Conservation (phyloP, 805 yeast genomes). For the Saturnispora saitoi region DNA sequence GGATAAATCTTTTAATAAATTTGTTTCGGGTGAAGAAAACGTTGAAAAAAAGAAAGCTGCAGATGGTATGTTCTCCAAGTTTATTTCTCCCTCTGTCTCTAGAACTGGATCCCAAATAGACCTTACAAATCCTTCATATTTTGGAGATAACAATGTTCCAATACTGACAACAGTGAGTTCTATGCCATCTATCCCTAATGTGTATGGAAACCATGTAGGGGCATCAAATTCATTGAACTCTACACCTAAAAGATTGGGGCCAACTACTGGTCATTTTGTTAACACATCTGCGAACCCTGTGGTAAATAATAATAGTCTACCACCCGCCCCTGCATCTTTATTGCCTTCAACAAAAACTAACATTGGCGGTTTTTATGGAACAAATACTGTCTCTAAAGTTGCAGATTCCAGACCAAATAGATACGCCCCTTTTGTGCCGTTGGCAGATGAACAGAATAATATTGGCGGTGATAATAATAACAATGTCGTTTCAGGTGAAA, state of each 20-base stretch:
- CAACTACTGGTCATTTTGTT: constrained; percentile 1
- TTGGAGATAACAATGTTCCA: background rate
- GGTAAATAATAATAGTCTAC: background rate
- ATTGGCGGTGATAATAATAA: background rate
- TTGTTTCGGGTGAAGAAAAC: constrained; percentile 78
- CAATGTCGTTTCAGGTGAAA: background rate
- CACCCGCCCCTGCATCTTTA: background rate
- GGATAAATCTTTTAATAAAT: constrained; percentile 68
- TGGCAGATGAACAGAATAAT: background rate
- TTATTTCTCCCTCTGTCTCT: constrained; percentile 55
- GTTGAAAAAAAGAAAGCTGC: constrained; percentile 32
- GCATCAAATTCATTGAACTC: background rate
- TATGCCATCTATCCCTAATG: background rate
- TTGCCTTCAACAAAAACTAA: background rate
- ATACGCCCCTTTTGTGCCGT: background rate
- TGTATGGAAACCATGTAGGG: background rate
- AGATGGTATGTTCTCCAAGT: constrained; percentile 59
- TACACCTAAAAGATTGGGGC: background rate
- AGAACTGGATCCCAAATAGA: constrained; percentile 41
- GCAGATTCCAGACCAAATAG: background rate
- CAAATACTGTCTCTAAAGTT: background rate
- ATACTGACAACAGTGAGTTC: background rate
- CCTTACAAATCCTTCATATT: constrained; percentile 10
- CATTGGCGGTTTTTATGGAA: background rate
- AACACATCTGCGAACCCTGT: background rate